Conservation (phyloP, 192 early-diverging fungal genomes). For the Backusella liffmaniae region DNA sequence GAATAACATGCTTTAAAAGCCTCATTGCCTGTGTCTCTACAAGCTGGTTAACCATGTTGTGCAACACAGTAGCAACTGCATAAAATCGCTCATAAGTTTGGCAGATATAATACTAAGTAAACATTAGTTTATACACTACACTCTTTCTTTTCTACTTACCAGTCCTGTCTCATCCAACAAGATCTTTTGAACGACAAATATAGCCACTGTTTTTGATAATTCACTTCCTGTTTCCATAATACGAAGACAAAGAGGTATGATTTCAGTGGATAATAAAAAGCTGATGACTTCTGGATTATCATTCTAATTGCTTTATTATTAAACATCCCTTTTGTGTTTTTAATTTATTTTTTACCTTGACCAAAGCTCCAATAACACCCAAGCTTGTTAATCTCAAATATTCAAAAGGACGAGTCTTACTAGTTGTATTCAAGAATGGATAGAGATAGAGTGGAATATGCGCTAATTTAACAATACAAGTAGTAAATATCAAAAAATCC, state of each 20-base stretch:
- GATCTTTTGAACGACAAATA: conserved; percentile 98
- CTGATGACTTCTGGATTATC: conserved; percentile 95
- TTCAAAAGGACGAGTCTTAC: conserved; percentile 94
- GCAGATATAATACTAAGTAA: conserved; percentile 67
- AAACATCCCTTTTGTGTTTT: neutral
- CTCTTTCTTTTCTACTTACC: conserved; percentile 15
- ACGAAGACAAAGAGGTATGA: conserved; percentile 93
- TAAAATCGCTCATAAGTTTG: conserved; percentile 92
- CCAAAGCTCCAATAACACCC: conserved; percentile 94
- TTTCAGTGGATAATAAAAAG: conserved; percentile 96
- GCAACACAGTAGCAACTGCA: conserved; percentile 91
- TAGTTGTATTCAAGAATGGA: conserved; percentile 94
- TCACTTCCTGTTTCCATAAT: conserved; percentile 99
- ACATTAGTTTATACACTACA: conserved; percentile 38
- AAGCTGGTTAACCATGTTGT: conserved; percentile 92
- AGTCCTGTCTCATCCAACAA: conserved; percentile 92
- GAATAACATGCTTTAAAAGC: conserved; percentile 90
- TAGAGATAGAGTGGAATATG: conserved; percentile 98
- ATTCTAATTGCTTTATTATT: conserved; percentile 43
- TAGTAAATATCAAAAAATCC: neutral
- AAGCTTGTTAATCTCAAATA: conserved; percentile 92
- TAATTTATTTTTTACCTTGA: conserved; percentile 63
- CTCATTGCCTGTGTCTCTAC: conserved; percentile 82
- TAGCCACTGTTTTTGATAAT: conserved; percentile 96
- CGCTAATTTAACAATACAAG: conserved; percentile 41